Percentiles rank a stretch among this genome's conserved stretches.
Evolutionary conservation across 768 basidiomycete genomes (phyloP).

Genomic region (Piloderma croceum): DNA sequence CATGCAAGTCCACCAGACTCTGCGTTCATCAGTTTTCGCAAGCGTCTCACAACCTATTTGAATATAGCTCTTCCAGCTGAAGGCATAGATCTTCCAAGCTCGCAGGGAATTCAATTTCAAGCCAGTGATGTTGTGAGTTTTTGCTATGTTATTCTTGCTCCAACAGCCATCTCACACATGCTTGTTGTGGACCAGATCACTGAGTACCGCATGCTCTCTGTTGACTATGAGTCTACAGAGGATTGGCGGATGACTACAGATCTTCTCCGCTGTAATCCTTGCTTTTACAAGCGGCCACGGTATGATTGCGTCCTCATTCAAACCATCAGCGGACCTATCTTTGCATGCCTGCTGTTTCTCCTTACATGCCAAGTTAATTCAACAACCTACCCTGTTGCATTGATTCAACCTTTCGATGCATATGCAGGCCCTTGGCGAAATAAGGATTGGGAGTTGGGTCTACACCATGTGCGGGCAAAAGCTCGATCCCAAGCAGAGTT

Average conservation of each 20-base stretch:
- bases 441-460: slow-evolving; percentile 20
- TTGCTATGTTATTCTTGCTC: no score
- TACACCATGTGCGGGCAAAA: slow-evolving; percentile 12
- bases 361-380: slow-evolving; percentile 16
- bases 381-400: slow-evolving; percentile 10
- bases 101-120: background rate
- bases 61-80: background rate
- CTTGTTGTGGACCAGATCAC: slow-evolving; percentile 16
- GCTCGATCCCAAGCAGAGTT: slow-evolving; percentile 12
- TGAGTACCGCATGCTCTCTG: slow-evolving; percentile 19
- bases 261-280: slow-evolving; percentile 25
- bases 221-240: slow-evolving; percentile 22
- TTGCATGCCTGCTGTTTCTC: slow-evolving; percentile 18
- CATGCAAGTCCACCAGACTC: background rate
- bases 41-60: background rate
- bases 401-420: slow-evolving; percentile 19
- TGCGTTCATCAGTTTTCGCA: slow-evolving; percentile 1
- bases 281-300: slow-evolving; percentile 19
- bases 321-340: slow-evolving; percentile 10
- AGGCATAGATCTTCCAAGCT: background rate
- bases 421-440: slow-evolving; percentile 1
- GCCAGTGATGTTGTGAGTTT: background rate
- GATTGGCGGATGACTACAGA: slow-evolving; percentile 25
- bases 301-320: slow-evolving; percentile 27
- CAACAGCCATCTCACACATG: background rate